Evolutionary conservation across 306 rosid genomes (phyloP).

Genomic region (Medicago lupulina): DNA sequence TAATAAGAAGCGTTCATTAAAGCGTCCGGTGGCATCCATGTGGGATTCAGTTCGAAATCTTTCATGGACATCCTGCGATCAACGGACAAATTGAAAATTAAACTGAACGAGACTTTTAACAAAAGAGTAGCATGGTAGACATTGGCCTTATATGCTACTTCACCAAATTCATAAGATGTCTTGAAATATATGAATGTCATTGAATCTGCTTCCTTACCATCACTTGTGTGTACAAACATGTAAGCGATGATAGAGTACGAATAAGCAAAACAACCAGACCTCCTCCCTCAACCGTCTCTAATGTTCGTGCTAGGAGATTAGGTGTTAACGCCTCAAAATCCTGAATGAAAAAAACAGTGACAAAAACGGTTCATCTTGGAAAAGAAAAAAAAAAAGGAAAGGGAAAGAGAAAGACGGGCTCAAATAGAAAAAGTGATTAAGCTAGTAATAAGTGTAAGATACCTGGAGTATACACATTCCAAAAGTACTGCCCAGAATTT

Average conservation of each 20-base stretch:
- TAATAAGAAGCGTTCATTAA: conserved; percentile 90
- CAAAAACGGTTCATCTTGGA: conserved; percentile 27
- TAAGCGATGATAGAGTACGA: conserved; percentile 75
- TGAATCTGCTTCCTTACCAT: conserved; percentile 66
- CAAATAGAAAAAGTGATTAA: conserved; percentile 17
- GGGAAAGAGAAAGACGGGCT: conserved; percentile 1
- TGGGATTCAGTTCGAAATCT: conserved; percentile 95
- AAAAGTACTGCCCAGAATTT: conserved; percentile 84
- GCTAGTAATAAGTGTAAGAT: conserved; percentile 12
- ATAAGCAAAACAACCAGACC: conserved; percentile 77
- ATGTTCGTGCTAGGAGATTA: conserved; percentile 84
- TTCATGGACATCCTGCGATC: conserved; percentile 83
- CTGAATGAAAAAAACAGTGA: conserved; percentile 47
- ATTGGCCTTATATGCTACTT: too few relatives aligned
- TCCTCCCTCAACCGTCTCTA: conserved; percentile 97
- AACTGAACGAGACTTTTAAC: conserved; percentile 23
- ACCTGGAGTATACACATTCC: conserved; percentile 98
- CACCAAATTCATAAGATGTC: background rate
- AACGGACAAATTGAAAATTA: conserved; percentile 18
- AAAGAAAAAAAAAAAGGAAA: background rate
- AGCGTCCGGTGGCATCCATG: conserved; percentile 72
- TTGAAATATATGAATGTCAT: background rate
- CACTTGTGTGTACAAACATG: conserved; percentile 90
- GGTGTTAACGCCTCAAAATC: conserved; percentile 97
- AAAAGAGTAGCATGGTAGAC: background rate